These are phyloP conservation scores for Kuraishia ogatae DNA, from an alignment of 805 yeast species.

Conservation along the genomic window DNA sequence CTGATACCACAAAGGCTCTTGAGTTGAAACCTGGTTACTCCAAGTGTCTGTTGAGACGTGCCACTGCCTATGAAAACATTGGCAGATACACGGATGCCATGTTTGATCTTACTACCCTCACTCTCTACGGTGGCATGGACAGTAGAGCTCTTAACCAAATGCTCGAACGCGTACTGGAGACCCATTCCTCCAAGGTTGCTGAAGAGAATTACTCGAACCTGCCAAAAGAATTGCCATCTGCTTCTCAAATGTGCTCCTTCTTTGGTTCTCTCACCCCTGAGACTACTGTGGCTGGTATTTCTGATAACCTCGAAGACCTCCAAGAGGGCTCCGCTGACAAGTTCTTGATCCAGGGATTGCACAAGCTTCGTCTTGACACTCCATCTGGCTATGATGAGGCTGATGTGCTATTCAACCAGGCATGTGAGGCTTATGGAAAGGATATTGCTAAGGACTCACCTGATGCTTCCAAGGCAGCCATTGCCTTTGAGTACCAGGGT, in stretches of 20 bases:
- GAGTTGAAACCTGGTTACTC: slow-evolving; percentile 81
- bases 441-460: slow-evolving; percentile 24
- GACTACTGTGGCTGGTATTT: slow-evolving; percentile 36
- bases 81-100: slow-evolving; percentile 77
- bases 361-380: slow-evolving; percentile 36
- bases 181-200: slow-evolving; percentile 68
- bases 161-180: slow-evolving; percentile 79
- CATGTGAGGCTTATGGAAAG: slow-evolving; percentile 31
- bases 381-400: slow-evolving; percentile 57
- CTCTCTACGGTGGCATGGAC: slow-evolving; percentile 71
- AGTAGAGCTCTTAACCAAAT: slow-evolving; percentile 59
- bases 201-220: slow-evolving; percentile 46
- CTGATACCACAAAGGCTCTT: slow-evolving; percentile 82
- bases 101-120: slow-evolving; percentile 84
- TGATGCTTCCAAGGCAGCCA: slow-evolving; percentile 39
- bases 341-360: slow-evolving; percentile 57
- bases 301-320: slow-evolving; percentile 36
- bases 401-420: slow-evolving; percentile 47
- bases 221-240: slow-evolving; percentile 61
- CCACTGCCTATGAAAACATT: slow-evolving; percentile 79
- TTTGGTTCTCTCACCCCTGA: slow-evolving; percentile 75
- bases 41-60: slow-evolving; percentile 90
- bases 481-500: slow-evolving; percentile 80
- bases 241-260: slow-evolving; percentile 78
- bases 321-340: slow-evolving; percentile 54